Percentiles rank a stretch among this genome's conserved stretches.
Evolutionary conservation across 2,329 filamentous ascomycete species (phyloP).

Genomic region (Calonectria pseudoreteaudii): DNA sequence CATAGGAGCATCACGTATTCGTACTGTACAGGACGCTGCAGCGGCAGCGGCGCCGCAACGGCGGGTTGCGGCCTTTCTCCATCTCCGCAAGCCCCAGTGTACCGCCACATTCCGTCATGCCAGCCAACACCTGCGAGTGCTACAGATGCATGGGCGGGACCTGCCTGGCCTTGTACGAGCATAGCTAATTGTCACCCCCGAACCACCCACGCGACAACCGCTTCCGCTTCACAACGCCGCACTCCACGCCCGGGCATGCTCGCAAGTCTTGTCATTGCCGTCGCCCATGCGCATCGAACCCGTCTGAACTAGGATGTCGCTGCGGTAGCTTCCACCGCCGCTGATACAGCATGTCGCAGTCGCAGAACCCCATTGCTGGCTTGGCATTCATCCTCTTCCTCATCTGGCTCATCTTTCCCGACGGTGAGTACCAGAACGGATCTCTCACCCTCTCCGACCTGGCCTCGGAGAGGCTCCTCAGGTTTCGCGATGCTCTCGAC

Average conservation of each 20-base stretch:
- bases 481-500: conserved; percentile 63
- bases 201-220: conserved; percentile 10
- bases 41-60: not conserved
- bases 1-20: conserved; percentile 13
- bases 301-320: conserved; percentile 37
- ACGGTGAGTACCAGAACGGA: conserved; percentile 49
- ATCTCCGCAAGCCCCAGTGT: conserved; percentile 26
- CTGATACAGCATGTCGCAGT: conserved; percentile 57
- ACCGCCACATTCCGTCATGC: conserved; percentile 34
- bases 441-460: conserved; percentile 50
- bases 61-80: conserved; percentile 38
- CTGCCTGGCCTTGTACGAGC: not conserved
- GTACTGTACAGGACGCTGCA: conserved; percentile 10
- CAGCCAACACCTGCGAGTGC: conserved; percentile 29
- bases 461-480: conserved; percentile 59
- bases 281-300: conserved; percentile 24
- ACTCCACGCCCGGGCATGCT: not conserved
- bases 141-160: not conserved
- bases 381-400: conserved; percentile 49
- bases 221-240: conserved; percentile 4
- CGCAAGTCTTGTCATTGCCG: not conserved
- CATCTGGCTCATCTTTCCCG: conserved; percentile 54
- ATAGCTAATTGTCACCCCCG: conserved; percentile 2
- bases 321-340: conserved; percentile 35
- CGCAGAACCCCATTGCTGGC: conserved; percentile 54